Percentiles rank a stretch among this genome's conserved stretches.
Evolutionary conservation across 2,329 filamentous ascomycete species (phyloP).

Genomic region (Ophiocordyceps unilateralis): DNA sequence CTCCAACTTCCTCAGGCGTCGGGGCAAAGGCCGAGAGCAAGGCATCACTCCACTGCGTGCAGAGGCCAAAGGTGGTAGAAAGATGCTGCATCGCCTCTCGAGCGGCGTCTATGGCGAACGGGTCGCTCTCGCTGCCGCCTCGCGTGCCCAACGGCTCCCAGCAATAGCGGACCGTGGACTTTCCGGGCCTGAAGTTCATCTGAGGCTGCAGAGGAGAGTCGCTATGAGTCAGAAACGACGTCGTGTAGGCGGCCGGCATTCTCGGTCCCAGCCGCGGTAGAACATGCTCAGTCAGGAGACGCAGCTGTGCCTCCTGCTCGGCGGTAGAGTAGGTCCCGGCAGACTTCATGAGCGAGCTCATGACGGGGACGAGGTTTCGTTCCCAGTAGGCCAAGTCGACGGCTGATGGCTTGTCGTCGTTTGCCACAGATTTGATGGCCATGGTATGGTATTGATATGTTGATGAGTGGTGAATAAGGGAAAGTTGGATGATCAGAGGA

Average conservation of each 20-base stretch:
- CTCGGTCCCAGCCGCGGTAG: slow-evolving; percentile 4
- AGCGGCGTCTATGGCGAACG: slow-evolving; percentile 2
- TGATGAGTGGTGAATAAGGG: background rate
- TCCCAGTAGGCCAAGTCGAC: slow-evolving; percentile 3
- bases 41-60: slow-evolving; percentile 3
- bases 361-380: background rate
- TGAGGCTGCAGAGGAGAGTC: slow-evolving; percentile 3
- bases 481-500: background rate
- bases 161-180: slow-evolving; percentile 3
- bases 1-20: background rate
- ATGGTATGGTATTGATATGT: background rate
- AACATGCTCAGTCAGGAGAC: slow-evolving; percentile 1
- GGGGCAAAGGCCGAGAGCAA: slow-evolving; percentile 1
- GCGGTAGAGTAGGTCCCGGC: slow-evolving; percentile 1
- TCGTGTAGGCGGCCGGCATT: slow-evolving; percentile 1
- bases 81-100: slow-evolving; percentile 1
- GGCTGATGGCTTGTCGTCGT: background rate
- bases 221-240: slow-evolving; percentile 2
- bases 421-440: background rate
- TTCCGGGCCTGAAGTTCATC: slow-evolving; percentile 2
- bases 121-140: slow-evolving; percentile 3
- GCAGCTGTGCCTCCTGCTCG: slow-evolving; percentile 3
- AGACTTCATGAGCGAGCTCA: slow-evolving; percentile 3
- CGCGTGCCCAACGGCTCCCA: slow-evolving; percentile 4
- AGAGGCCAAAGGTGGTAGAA: slow-evolving; percentile 1